A percentile compares a stretch with the other conserved stretches of the same genome.
phyloP scores from a whole-genome alignment of 176 grass and related monocot species.

The Avena eriantha region DNA sequence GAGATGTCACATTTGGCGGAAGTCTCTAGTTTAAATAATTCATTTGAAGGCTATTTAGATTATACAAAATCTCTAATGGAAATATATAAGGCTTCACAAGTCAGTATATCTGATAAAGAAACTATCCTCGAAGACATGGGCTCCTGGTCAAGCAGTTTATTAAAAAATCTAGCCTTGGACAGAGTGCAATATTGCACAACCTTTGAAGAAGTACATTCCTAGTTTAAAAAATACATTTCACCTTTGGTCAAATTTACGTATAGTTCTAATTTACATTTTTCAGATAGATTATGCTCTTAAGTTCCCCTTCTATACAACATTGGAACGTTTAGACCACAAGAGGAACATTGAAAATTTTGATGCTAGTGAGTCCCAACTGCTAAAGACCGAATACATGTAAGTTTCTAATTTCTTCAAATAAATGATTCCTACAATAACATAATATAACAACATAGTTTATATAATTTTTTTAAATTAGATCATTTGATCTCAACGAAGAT shows the following conservation, averaged over 20 bases:
- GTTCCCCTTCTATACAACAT: no score
- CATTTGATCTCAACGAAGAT: slow-evolving; percentile 35
- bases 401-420: background rate
- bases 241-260: no score
- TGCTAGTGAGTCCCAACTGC: no score
- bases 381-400: no score
- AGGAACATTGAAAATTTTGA: no score
- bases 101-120: slow-evolving; percentile 56
- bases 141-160: slow-evolving; percentile 59
- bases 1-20: slow-evolving; percentile 51
- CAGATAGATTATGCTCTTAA: background rate
- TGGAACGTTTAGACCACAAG: no score
- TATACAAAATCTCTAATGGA: slow-evolving; percentile 65
- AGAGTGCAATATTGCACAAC: no score
- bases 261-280: no score
- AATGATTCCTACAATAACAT: no score
- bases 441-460: no score
- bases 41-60: slow-evolving; percentile 70
- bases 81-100: slow-evolving; percentile 72
- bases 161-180: background rate
- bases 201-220: no score
- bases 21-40: slow-evolving; percentile 44
- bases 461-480: slow-evolving; percentile 48
- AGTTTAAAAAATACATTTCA: no score
- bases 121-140: slow-evolving; percentile 58